These are phyloP conservation scores for Crithidia sp. DNA, from an alignment of 208 protist species.

Conservation along the genomic window DNA sequence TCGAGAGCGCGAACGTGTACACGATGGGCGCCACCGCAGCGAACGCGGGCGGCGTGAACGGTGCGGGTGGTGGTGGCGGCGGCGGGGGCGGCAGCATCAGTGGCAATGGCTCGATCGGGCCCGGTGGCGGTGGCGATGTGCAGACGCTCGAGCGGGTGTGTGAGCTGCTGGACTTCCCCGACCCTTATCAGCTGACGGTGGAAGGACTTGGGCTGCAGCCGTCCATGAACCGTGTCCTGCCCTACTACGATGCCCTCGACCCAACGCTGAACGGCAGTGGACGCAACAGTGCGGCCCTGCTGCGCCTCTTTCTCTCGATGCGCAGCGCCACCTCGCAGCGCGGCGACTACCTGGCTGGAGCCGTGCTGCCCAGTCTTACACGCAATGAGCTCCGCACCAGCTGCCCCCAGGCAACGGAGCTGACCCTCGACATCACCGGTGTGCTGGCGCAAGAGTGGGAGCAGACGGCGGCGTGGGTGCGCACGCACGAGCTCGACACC, in stretches of 20 bases:
- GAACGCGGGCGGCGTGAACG: slow-evolving; percentile 6
- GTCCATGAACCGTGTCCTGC: slow-evolving; percentile 27
- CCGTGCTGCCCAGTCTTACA: slow-evolving; percentile 82
- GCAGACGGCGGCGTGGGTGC: slow-evolving; percentile 93
- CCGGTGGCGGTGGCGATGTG: slow-evolving; percentile 12
- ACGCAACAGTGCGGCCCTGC: slow-evolving; percentile 76
- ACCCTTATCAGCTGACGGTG: slow-evolving; percentile 84
- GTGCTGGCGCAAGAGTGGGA: slow-evolving; percentile 93
- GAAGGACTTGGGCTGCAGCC: slow-evolving; percentile 95
- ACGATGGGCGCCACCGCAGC: background rate
- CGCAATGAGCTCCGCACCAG: slow-evolving; percentile 80
- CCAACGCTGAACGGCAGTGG: slow-evolving; percentile 95
- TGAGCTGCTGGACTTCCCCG: slow-evolving; percentile 67
- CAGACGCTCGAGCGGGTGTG: slow-evolving; percentile 65
- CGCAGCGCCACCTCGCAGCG: slow-evolving; percentile 88
- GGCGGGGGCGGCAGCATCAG: slow-evolving; percentile 18
- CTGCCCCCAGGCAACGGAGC: slow-evolving; percentile 89
- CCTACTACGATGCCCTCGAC: slow-evolving; percentile 97
- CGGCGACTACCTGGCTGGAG: slow-evolving; percentile 95
- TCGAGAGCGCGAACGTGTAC: slow-evolving; percentile 23
- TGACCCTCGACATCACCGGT: slow-evolving; percentile 80
- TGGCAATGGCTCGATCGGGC: background rate
- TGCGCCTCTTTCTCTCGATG: slow-evolving; percentile 97
- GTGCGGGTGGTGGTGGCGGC: background rate
- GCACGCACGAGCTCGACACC: slow-evolving; percentile 85